phyloP scores from a whole-genome alignment of 108 stramenopile genomes.

The Epithemia pelagica region DNA sequence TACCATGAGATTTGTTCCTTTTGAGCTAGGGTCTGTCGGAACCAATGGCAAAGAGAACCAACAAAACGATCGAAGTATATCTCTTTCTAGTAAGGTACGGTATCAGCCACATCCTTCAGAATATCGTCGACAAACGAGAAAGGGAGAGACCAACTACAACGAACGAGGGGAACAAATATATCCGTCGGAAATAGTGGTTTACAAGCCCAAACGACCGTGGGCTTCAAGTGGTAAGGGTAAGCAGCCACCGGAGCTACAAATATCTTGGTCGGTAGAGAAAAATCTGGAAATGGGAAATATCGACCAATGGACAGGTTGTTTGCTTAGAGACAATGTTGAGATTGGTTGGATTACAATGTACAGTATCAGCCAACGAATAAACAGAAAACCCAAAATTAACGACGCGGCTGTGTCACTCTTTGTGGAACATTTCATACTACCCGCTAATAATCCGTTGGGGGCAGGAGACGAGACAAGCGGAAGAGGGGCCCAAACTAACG shows the following conservation, averaged over 20 bases:
- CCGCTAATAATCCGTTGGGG: neutral
- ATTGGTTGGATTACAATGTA: neutral
- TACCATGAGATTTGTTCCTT: neutral
- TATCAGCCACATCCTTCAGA: too few species aligned
- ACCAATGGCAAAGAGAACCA: neutral
- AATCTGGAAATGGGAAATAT: neutral
- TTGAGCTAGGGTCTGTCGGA: neutral
- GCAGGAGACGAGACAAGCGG: neutral
- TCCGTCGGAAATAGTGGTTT: neutral
- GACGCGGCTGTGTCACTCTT: neutral
- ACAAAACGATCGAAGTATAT: neutral
- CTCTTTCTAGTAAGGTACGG: neutral
- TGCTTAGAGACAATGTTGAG: neutral
- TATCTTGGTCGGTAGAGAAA: neutral
- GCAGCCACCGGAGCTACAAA: neutral
- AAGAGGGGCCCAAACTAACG: neutral
- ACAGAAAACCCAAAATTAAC: neutral
- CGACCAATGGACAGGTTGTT: neutral
- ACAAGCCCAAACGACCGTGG: neutral
- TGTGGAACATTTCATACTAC: neutral
- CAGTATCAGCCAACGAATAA: neutral
- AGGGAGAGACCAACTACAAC: neutral
- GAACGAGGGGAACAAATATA: neutral
- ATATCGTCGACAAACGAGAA: neutral
- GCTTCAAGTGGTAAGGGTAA: neutral